phyloP scores from a whole-genome alignment of 352 stramenopile genomes.

The Phytopythium ostracodes region DNA sequence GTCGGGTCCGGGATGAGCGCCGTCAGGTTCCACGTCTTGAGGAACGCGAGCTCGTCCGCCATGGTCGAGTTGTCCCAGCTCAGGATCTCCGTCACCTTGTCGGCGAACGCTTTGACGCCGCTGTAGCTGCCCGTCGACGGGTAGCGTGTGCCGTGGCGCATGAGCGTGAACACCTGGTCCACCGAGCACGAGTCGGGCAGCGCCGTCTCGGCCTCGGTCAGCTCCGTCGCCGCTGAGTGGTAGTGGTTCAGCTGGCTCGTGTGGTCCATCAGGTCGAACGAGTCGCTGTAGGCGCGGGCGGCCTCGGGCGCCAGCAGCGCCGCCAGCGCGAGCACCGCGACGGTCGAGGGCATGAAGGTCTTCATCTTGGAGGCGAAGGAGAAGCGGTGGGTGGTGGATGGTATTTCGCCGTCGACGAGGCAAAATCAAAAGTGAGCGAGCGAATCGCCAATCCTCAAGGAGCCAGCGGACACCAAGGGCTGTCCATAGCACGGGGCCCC shows the following conservation, averaged over 20 bases:
- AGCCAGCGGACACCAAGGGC: not conserved
- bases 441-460: not conserved
- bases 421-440: constrained; percentile 23
- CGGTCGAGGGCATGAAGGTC: constrained; percentile 6
- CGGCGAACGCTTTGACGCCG: constrained; percentile 23
- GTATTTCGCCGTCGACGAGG: constrained; percentile 8
- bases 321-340: constrained; percentile 15
- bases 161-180: constrained; percentile 44
- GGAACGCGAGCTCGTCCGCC: constrained; percentile 36
- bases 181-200: constrained; percentile 38
- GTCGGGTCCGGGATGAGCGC: constrained; percentile 28
- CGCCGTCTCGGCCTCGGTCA: constrained; percentile 29
- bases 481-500: too few relatives aligned
- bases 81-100: constrained; percentile 26
- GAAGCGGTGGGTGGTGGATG: not conserved
- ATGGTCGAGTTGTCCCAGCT: constrained; percentile 21
- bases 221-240: constrained; percentile 36
- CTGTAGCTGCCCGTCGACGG: constrained; percentile 48
- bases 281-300: constrained; percentile 24
- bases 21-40: constrained; percentile 39
- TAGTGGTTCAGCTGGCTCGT: constrained; percentile 62
- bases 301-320: constrained; percentile 10
- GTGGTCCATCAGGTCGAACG: constrained; percentile 54
- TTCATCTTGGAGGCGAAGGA: constrained; percentile 22
- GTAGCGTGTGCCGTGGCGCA: constrained; percentile 57